Base-by-base conservation (phyloP, 176 grass and related monocot genomes). In the Carex kokanica region DNA sequence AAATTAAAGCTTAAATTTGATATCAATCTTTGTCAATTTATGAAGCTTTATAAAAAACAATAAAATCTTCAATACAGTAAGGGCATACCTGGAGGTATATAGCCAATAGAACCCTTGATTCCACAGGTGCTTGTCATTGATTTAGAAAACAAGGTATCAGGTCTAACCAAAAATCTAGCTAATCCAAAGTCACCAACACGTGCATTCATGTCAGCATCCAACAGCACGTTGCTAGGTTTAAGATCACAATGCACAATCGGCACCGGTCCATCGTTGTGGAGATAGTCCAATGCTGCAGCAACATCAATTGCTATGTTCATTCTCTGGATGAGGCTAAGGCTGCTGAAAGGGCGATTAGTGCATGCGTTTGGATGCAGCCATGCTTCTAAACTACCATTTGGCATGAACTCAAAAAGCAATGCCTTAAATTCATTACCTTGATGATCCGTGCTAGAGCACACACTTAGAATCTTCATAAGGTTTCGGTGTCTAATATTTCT, bases 81-180 rank as follows among this genome's bases (percentile, higher is more conserved):
- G 41, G 2, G 20, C 69, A 29, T 81, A 87, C 85, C 85, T 78
- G 88, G 88, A 81, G 88, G 85, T 47, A 90, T 80, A 41, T 90
- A 90, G 43, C 88, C 88, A 60, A 90, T 87, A 36, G 88, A 81
- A 53, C 88, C 88, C 43, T 81, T 87, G 21, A 90, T 87, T 15
- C 74, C 41, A 12, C 38, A 53, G 1, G 81, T 77, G 88, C 81
- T 90, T 12, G 17, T 56, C 55, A 65, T 70, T 51, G 79, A 86
- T n/a, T n/a, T n/a, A n/a, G n/a, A n/a, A 82, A 72, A 11, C 40
- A 43, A 55, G 4, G 11, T 40, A 34, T 65, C n/a, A 62, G 17
- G 1, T 78, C 4, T 65, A 53, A 78, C 8, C 31, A 83, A 63
- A 84, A 88, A 78, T 31, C 34, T 91, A 14, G 82, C 78, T 40